These are phyloP conservation scores for Claviceps quebecensis DNA, from an alignment of 2,329 filamentous ascomycete species.

Conservation along the genomic window DNA sequence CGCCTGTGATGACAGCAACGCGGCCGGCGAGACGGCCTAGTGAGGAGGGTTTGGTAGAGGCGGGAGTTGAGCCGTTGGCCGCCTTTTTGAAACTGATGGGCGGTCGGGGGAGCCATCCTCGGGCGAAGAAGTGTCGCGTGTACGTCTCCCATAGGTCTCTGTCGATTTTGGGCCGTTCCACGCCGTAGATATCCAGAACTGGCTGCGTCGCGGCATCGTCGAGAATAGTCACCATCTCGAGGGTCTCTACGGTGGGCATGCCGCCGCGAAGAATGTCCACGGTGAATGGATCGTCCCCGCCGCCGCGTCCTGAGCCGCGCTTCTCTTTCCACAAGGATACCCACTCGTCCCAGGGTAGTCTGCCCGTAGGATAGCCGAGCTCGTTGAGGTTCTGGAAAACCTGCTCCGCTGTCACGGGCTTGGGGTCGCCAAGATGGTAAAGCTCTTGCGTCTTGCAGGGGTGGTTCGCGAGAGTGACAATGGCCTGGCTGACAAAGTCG, in stretches of 20 bases:
- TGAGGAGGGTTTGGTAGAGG: conserved; percentile 42
- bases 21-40: conserved; percentile 50
- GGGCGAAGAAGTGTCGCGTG: conserved; percentile 64
- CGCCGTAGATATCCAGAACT: conserved; percentile 33
- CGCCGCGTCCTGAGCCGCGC: conserved; percentile 47
- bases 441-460: conserved; percentile 46
- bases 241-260: conserved; percentile 62
- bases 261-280: conserved; percentile 67
- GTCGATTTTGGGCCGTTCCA: conserved; percentile 57
- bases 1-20: conserved; percentile 65
- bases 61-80: conserved; percentile 12
- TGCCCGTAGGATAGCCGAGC: conserved; percentile 57
- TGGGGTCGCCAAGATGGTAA: conserved; percentile 63
- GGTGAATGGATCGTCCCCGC: conserved; percentile 60
- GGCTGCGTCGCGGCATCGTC: conserved; percentile 55
- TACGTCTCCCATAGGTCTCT: conserved; percentile 60
- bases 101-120: conserved; percentile 58
- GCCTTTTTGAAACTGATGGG: conserved; percentile 32
- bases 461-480: conserved; percentile 55
- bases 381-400: conserved; percentile 51
- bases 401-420: conserved; percentile 49
- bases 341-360: conserved; percentile 59
- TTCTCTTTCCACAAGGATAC: conserved; percentile 59
- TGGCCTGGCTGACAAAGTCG: conserved; percentile 64
- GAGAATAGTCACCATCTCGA: conserved; percentile 58